A percentile compares a stretch with the other conserved stretches of the same genome.
These are phyloP conservation scores for Naganishia onofrii DNA, from an alignment of 768 basidiomycete species.

Conservation along the genomic window DNA sequence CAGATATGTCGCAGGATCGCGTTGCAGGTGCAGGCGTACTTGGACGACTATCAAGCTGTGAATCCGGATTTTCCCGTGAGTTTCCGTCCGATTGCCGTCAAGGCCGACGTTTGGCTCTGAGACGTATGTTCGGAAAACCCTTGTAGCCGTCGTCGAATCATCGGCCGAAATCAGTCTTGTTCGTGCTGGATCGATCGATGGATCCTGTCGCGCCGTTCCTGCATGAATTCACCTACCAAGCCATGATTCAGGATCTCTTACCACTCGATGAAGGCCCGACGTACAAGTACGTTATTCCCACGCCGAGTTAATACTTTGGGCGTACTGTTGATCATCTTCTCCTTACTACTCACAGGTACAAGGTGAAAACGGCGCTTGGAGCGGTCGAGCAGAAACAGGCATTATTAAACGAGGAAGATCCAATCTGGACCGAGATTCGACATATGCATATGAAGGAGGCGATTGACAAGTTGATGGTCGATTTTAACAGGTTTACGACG, in stretches of 20 bases:
- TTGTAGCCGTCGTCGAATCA: constrained; percentile 25
- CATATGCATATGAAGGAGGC: constrained; percentile 99
- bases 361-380: constrained; percentile 83
- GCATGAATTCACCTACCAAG: constrained; percentile 98
- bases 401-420: constrained; percentile 77
- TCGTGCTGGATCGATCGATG: constrained; percentile 96
- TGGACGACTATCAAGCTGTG: constrained; percentile 81
- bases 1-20: constrained; percentile 79
- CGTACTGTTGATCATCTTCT: not conserved
- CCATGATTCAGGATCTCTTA: constrained; percentile 93
- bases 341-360: constrained; percentile 62
- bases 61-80: constrained; percentile 86
- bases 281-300: constrained; percentile 67
- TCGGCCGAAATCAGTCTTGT: constrained; percentile 71
- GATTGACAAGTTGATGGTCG: constrained; percentile 91
- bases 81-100: constrained; percentile 27
- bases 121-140: not conserved
- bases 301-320: constrained; percentile 6
- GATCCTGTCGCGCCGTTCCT: constrained; percentile 84
- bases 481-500: constrained; percentile 89
- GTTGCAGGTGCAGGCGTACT: constrained; percentile 71
- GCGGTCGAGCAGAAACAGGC: constrained; percentile 84
- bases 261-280: constrained; percentile 79
- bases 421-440: constrained; percentile 85
- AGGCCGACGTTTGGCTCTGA: not conserved